Conservation (phyloP, 2,329 filamentous ascomycete species). For the Aspergillus pseudoglaucus region DNA sequence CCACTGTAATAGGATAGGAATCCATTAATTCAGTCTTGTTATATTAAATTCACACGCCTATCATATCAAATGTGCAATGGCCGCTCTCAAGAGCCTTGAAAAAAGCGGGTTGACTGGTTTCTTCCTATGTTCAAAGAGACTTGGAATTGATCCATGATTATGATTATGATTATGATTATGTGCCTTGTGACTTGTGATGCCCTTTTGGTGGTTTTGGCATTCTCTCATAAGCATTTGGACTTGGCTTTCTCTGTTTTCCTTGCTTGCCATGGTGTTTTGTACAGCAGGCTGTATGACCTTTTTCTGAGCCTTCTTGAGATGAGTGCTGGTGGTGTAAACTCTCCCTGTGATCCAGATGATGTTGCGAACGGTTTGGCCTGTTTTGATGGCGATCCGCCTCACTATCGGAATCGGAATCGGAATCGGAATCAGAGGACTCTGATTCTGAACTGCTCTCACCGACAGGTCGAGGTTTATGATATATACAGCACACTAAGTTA, state of each 20-base stretch:
- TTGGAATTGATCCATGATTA: not conserved
- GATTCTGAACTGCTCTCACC: constrained; percentile 69
- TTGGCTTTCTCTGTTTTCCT: constrained; percentile 28
- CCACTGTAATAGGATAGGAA: too few relatives aligned
- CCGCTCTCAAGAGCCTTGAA: too few relatives aligned
- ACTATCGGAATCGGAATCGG: constrained; percentile 43
- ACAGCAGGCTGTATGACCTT: constrained; percentile 11
- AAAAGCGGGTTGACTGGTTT: too few relatives aligned
- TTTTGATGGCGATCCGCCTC: constrained; percentile 22
- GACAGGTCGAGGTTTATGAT: constrained; percentile 74
- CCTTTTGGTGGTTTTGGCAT: constrained; percentile 31
- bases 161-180: too few relatives aligned
- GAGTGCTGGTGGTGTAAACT: constrained; percentile 1
- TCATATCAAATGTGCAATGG: too few relatives aligned
- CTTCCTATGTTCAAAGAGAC: too few relatives aligned
- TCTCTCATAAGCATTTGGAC: constrained; percentile 44
- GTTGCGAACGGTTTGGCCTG: constrained; percentile 15
- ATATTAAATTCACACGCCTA: too few relatives aligned
- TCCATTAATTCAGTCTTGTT: too few relatives aligned
- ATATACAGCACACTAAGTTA: constrained; percentile 92
- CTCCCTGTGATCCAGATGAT: constrained; percentile 6
- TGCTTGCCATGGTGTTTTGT: constrained; percentile 15
- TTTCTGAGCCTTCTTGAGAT: constrained; percentile 12
- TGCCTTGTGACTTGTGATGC: constrained; percentile 5
- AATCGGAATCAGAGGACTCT: constrained; percentile 47